Percentiles rank a stretch among this genome's conserved stretches.
phyloP scores from a whole-genome alignment of 208 protist genomes.

The Angomonas ambiguus region DNA sequence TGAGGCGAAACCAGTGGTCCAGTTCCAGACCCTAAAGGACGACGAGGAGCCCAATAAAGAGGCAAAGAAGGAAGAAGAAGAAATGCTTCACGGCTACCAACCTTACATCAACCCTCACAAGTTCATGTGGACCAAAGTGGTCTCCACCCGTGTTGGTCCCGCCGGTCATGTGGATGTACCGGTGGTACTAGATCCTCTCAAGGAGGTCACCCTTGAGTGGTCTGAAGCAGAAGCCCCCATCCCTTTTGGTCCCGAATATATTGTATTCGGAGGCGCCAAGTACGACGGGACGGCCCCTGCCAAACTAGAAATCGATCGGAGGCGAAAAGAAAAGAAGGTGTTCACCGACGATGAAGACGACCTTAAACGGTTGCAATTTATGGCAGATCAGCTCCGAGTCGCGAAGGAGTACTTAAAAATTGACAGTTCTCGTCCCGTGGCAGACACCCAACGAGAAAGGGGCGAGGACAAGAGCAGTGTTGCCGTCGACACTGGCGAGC shows the following conservation, averaged over 20 bases:
- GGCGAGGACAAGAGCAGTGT: neutral
- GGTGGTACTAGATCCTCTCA: constrained; percentile 10
- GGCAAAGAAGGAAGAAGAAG: neutral
- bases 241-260: constrained; percentile 49
- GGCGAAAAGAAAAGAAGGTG: neutral
- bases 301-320: constrained; percentile 13
- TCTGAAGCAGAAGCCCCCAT: constrained; percentile 22
- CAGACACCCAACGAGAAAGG: neutral
- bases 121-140: neutral
- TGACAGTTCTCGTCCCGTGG: neutral
- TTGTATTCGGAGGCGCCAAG: constrained; percentile 77
- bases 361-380: constrained; percentile 31
- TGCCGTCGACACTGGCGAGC: neutral
- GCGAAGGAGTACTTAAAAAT: constrained; percentile 64
- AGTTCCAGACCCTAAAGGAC: neutral
- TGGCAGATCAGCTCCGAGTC: constrained; percentile 70
- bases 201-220: constrained; percentile 22
- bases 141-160: constrained; percentile 5
- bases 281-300: constrained; percentile 38
- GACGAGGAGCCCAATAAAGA: neutral
- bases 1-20: neutral
- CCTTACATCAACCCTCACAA: constrained; percentile 5
- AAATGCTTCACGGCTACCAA: constrained; percentile 3
- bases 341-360: constrained; percentile 16
- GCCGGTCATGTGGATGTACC: constrained; percentile 8